Conservation (phyloP, 225 moss, liverwort and hornwort genomes). For the Thuidium tamariscinum region DNA sequence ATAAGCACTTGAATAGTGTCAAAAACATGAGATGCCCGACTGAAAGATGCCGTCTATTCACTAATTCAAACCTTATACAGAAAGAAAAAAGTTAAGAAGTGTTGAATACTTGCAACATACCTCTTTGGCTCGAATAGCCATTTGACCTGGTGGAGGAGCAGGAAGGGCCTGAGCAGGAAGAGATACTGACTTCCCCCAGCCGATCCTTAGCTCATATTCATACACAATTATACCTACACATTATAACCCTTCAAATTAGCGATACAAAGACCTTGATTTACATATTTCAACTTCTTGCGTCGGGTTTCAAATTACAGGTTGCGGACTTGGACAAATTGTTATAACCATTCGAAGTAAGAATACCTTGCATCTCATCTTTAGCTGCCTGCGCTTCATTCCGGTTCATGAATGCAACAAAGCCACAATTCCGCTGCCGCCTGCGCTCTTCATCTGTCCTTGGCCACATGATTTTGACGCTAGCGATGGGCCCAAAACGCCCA, state of each 20-base stretch:
- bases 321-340: slow-evolving; percentile 6
- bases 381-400: slow-evolving; percentile 89
- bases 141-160: slow-evolving; percentile 98
- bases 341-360: background rate
- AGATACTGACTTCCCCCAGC: slow-evolving; percentile 98
- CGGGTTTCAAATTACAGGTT: background rate
- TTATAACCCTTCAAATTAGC: background rate
- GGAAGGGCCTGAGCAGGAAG: slow-evolving; percentile 99
- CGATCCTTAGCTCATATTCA: slow-evolving; percentile 94
- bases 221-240: slow-evolving; percentile 85
- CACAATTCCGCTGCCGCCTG: slow-evolving; percentile 95
- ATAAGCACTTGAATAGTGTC: background rate
- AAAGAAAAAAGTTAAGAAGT: slow-evolving; percentile 1
- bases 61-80: background rate
- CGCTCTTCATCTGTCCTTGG: slow-evolving; percentile 99
- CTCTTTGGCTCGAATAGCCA: slow-evolving; percentile 99
- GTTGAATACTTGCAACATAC: slow-evolving; percentile 23
- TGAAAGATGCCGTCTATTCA: background rate
- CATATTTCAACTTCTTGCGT: background rate
- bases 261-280: background rate
- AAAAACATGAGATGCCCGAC: background rate
- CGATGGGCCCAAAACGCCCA: slow-evolving; percentile 98
- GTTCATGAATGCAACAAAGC: slow-evolving; percentile 99
- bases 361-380: slow-evolving; percentile 50
- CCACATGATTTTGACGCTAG: slow-evolving; percentile 99